These are phyloP conservation scores for Arthrobotrys musiformis DNA, from an alignment of 2,329 filamentous ascomycete species.

Conservation along the genomic window DNA sequence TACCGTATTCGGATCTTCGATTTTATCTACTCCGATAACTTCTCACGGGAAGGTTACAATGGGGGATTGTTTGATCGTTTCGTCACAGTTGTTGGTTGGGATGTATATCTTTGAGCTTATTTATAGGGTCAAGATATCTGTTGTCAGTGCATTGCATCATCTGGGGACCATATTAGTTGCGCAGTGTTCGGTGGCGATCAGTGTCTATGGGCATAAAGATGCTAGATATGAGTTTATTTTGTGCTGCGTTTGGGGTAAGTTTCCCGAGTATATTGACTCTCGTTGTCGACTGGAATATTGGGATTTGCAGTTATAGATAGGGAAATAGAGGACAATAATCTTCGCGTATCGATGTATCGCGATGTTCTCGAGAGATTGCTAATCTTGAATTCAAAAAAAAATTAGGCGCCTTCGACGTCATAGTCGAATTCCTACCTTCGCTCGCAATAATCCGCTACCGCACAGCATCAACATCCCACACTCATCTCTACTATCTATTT, in stretches of 20 bases:
- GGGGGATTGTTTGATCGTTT: constrained; percentile 23
- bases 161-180: constrained; percentile 36
- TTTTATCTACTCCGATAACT: not conserved
- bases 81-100: constrained; percentile 23
- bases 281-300: no score
- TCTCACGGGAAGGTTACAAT: not conserved
- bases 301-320: no score
- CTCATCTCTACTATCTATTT: constrained; percentile 5
- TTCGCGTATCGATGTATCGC: no score
- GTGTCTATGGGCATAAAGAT: constrained; percentile 37
- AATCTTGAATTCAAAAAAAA: not conserved
- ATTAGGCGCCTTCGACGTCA: constrained; percentile 35
- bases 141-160: constrained; percentile 25
- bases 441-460: constrained; percentile 36
- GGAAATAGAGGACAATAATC: no score
- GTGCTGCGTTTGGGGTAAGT: constrained; percentile 46
- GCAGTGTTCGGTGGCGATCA: constrained; percentile 25
- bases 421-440: constrained; percentile 34
- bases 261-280: no score
- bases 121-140: constrained; percentile 20
- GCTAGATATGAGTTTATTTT: constrained; percentile 29
- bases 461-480: not conserved
- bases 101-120: constrained; percentile 46
- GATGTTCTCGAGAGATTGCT: no score
- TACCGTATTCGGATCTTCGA: constrained; percentile 12